Conservation (phyloP, 331 rosid species). For the Arachis monticola region DNA sequence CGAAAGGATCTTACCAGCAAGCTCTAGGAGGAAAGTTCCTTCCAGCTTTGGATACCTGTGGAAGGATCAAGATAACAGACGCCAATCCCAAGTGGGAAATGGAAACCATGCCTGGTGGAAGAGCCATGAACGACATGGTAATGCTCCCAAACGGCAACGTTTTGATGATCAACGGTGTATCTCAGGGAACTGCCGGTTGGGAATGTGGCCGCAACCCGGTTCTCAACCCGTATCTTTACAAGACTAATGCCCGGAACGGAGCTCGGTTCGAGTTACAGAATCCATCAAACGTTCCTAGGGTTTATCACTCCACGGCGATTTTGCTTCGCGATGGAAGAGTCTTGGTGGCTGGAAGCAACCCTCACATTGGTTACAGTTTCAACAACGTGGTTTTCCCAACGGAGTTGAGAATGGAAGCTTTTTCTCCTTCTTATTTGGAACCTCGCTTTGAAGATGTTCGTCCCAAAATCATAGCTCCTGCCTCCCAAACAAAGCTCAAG, state of each 20-base stretch:
- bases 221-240: constrained; percentile 59
- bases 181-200: constrained; percentile 70
- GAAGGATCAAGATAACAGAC: constrained; percentile 65
- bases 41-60: constrained; percentile 60
- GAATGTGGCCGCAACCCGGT: constrained; percentile 63
- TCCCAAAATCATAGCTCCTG: constrained; percentile 50
- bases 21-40: neutral
- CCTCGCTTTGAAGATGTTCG: constrained; percentile 40
- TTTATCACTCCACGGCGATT: constrained; percentile 78
- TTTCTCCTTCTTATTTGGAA: constrained; percentile 62
- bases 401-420: constrained; percentile 73
- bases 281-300: constrained; percentile 57
- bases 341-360: constrained; percentile 71
- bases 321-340: constrained; percentile 74
- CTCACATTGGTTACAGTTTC: constrained; percentile 55
- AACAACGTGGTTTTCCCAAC: constrained; percentile 60
- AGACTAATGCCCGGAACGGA: constrained; percentile 33
- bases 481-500: constrained; percentile 39
- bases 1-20: constrained; percentile 49
- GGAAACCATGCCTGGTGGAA: constrained; percentile 68
- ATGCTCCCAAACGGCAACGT: constrained; percentile 70
- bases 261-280: constrained; percentile 54
- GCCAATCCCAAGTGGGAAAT: constrained; percentile 58
- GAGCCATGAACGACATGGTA: constrained; percentile 71
- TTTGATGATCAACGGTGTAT: constrained; percentile 65